These are phyloP conservation scores for Chytriomyces confervae DNA, from an alignment of 192 early-diverging fungal genomes.

Conservation along the genomic window DNA sequence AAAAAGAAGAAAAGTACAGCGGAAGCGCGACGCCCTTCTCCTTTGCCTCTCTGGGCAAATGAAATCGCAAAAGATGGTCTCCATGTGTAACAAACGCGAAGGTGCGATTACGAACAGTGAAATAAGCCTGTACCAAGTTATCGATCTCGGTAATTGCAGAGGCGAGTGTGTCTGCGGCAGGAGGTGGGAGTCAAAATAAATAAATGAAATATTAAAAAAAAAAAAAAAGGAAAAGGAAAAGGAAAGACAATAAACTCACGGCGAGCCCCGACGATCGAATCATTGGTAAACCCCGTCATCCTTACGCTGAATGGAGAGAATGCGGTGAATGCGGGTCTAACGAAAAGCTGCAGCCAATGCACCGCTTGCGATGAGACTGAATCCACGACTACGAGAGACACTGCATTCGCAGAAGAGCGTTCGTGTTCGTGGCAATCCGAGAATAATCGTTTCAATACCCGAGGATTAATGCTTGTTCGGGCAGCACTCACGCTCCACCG, in stretches of 20 bases:
- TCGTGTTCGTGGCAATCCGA: background rate
- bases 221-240: background rate
- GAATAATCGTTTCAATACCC: background rate
- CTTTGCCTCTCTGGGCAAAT: constrained; percentile 67
- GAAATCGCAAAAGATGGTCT: constrained; percentile 73
- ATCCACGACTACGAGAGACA: too few relatives aligned
- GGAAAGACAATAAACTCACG: background rate
- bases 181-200: background rate
- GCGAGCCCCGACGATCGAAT: constrained; percentile 52
- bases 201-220: background rate
- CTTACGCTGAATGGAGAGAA: constrained; percentile 65
- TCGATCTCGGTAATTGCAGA: constrained; percentile 62
- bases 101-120: constrained; percentile 51
- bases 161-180: constrained; percentile 39
- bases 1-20: constrained; percentile 64
- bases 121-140: constrained; percentile 57
- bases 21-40: constrained; percentile 69
- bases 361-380: constrained; percentile 15
- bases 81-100: constrained; percentile 79
- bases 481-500: constrained; percentile 45
- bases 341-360: constrained; percentile 39
- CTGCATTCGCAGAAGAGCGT: too few relatives aligned
- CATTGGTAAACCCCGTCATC: constrained; percentile 66
- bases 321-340: constrained; percentile 39
- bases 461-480: background rate